phyloP scores from a whole-genome alignment of 176 grass and related monocot genomes.

The Triticum aestivum region DNA sequence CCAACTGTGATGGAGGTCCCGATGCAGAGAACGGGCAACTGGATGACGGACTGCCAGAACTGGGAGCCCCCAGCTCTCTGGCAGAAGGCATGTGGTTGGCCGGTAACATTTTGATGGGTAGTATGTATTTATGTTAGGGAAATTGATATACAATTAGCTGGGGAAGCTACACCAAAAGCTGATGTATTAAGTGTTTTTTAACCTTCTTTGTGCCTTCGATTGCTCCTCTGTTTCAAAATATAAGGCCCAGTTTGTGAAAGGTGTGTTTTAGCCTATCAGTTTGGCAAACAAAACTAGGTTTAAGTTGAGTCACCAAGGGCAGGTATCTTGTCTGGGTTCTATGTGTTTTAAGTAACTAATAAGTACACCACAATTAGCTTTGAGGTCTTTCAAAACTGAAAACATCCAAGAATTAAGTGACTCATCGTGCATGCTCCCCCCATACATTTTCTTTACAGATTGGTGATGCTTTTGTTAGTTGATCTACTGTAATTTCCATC shows the following conservation, averaged over 20 bases:
- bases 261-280: background rate
- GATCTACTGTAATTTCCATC: background rate
- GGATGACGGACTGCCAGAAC: too few relatives aligned
- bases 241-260: background rate
- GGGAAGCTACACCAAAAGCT: background rate
- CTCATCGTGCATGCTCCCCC: background rate
- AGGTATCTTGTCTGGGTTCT: background rate
- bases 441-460: background rate
- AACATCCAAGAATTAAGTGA: constrained; percentile 3
- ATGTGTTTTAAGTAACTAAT: background rate
- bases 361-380: background rate
- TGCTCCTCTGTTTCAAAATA: background rate
- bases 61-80: too few relatives aligned
- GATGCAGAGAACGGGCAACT: too few relatives aligned
- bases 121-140: background rate
- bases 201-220: background rate
- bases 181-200: background rate
- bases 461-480: background rate
- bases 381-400: background rate
- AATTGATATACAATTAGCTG: background rate
- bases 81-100: too few relatives aligned
- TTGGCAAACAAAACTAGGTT: background rate
- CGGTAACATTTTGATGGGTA: background rate
- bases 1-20: too few relatives aligned
- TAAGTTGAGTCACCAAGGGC: constrained; percentile 1